phyloP scores from a whole-genome alignment of 2,329 filamentous ascomycete genomes.

The Furcasterigmium sp. region DNA sequence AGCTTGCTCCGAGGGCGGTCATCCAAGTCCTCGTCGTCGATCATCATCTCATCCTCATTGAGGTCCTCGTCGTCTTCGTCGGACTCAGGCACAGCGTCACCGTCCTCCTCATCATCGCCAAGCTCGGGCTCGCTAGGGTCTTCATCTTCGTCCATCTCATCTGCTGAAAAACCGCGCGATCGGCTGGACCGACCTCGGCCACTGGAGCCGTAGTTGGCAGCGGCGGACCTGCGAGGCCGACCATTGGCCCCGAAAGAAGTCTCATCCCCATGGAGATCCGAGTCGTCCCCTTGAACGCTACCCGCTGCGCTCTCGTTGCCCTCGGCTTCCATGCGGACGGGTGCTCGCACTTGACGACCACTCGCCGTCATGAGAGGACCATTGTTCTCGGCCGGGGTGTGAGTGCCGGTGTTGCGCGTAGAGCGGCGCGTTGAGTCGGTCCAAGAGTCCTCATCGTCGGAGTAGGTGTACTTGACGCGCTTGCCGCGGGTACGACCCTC shows the following conservation, averaged over 20 bases:
- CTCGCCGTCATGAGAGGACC: slow-evolving; percentile 70
- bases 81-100: slow-evolving; percentile 56
- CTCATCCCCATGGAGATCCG: slow-evolving; percentile 20
- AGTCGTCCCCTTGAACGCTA: slow-evolving; percentile 40
- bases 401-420: slow-evolving; percentile 66
- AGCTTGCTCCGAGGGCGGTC: slow-evolving; percentile 51
- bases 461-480: slow-evolving; percentile 93
- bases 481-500: slow-evolving; percentile 95
- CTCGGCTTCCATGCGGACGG: slow-evolving; percentile 61
- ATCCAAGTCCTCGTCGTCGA: slow-evolving; percentile 47
- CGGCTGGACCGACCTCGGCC: slow-evolving; percentile 29
- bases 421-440: slow-evolving; percentile 65
- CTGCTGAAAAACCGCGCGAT: slow-evolving; percentile 25
- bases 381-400: slow-evolving; percentile 64
- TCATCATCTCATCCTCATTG: slow-evolving; percentile 52
- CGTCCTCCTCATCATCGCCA: slow-evolving; percentile 69
- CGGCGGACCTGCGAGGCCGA: slow-evolving; percentile 45
- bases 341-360: slow-evolving; percentile 75
- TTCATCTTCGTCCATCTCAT: slow-evolving; percentile 57
- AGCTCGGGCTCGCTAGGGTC: slow-evolving; percentile 69
- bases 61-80: slow-evolving; percentile 54
- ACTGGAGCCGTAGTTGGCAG: slow-evolving; percentile 43
- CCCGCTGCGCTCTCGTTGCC: slow-evolving; percentile 40
- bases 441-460: slow-evolving; percentile 73
- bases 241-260: slow-evolving; percentile 36